Conservation (phyloP, 2,329 filamentous ascomycete species). For the Dichotomopilus funicola region DNA sequence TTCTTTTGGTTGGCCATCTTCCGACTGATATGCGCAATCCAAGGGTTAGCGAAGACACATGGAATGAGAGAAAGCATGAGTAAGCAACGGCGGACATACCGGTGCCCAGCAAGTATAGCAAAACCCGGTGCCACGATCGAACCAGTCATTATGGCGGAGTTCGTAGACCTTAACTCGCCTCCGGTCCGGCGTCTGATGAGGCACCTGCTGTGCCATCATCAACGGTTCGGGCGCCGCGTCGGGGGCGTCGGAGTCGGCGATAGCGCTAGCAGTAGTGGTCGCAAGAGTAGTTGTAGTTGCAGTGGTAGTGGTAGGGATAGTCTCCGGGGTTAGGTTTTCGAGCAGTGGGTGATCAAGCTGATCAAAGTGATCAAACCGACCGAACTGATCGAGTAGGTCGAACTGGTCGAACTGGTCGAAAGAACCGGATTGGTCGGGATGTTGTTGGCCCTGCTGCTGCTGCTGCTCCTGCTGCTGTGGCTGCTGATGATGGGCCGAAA, state of each 20-base stretch:
- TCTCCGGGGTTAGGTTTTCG: constrained; percentile 46
- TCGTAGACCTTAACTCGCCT: constrained; percentile 97
- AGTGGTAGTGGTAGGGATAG: too few species aligned
- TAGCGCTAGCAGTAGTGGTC: too few species aligned
- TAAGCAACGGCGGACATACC: constrained; percentile 44
- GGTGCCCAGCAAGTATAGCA: constrained; percentile 71
- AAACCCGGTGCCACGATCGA: constrained; percentile 93
- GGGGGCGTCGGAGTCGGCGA: constrained; percentile 34
- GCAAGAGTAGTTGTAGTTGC: too few species aligned
- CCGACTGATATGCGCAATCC: constrained; percentile 35
- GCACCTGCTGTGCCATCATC: constrained; percentile 67
- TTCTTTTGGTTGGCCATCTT: constrained; percentile 62
- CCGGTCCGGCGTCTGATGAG: constrained; percentile 60
- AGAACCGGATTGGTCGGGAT: too few species aligned
- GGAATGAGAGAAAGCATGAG: neutral
- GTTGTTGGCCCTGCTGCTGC: too few species aligned
- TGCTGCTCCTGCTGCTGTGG: too few species aligned
- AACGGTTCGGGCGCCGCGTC: constrained; percentile 54
- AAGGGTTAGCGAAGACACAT: neutral
- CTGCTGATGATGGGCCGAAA: constrained; percentile 39
- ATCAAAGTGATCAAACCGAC: too few species aligned
- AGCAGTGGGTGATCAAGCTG: constrained; percentile 48
- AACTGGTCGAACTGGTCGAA: too few species aligned
- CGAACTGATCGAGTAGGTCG: too few species aligned
- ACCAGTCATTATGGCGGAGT: constrained; percentile 98